These are phyloP conservation scores for Ceratobasidium sp. DNA, from an alignment of 1,284 basidiomycete genomes.

Conservation along the genomic window DNA sequence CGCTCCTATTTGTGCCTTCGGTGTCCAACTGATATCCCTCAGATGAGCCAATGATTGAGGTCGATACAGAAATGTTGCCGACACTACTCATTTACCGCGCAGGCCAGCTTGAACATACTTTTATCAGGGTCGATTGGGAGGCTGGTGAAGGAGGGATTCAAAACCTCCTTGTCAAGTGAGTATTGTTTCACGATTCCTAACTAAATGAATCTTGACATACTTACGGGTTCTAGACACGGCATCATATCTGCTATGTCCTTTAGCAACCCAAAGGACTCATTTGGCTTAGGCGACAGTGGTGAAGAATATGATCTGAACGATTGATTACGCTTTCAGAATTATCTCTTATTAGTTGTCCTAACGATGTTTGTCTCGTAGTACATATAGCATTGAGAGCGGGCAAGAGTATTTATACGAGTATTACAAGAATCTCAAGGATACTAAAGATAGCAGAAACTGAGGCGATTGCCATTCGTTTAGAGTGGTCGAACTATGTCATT, in stretches of 20 bases:
- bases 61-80: conserved; percentile 84
- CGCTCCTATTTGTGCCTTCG: background rate
- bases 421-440: background rate
- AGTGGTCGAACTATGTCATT: background rate
- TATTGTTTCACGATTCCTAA: background rate
- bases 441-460: too few relatives aligned
- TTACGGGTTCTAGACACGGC: conserved; percentile 27
- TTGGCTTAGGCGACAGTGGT: conserved; percentile 26
- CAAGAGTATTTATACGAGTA: background rate
- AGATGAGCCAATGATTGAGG: conserved; percentile 63
- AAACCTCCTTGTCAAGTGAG: conserved; percentile 74
- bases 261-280: conserved; percentile 7
- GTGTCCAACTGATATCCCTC: conserved; percentile 4
- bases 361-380: background rate
- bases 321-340: background rate
- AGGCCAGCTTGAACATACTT: conserved; percentile 84
- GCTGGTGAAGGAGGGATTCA: conserved; percentile 74
- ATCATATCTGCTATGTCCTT: conserved; percentile 42
- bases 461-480: too few relatives aligned
- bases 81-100: conserved; percentile 85
- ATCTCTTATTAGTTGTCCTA: too few relatives aligned
- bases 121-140: conserved; percentile 89
- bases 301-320: conserved; percentile 40
- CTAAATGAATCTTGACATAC: background rate
- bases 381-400: background rate